Evolutionary conservation across 345 rosid species (phyloP).

Genomic region (Corchorus olitorius): DNA sequence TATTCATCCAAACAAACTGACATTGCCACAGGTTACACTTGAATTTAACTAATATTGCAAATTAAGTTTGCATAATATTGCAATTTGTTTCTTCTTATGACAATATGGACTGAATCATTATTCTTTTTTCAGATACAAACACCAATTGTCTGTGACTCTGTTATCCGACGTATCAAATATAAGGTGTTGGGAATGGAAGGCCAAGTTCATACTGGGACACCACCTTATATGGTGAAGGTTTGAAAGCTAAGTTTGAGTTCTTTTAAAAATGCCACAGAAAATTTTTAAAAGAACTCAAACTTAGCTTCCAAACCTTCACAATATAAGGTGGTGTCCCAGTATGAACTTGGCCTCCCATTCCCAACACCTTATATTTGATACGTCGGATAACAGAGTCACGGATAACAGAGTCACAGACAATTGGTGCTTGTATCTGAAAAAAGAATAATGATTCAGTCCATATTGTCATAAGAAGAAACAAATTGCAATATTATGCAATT

Average conservation of each 20-base stretch:
- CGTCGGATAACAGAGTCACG: no score
- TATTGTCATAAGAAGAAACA: background rate
- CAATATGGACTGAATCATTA: background rate
- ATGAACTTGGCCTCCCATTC: constrained; percentile 96
- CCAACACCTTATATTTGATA: constrained; percentile 87
- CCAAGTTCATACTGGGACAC: constrained; percentile 96
- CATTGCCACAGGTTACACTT: no score
- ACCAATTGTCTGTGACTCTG: constrained; percentile 93
- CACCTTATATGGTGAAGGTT: constrained; percentile 94
- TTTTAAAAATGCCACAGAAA: background rate
- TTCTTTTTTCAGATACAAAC: constrained; percentile 82
- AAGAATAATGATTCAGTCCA: background rate
- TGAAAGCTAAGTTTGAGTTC: constrained; percentile 14
- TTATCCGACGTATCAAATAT: no score
- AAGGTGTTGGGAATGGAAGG: constrained; percentile 94
- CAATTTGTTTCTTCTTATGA: background rate
- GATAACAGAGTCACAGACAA: constrained; percentile 91
- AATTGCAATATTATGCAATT: background rate
- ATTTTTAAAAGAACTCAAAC: background rate
- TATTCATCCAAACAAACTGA: no score
- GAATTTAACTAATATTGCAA: background rate
- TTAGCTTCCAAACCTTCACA: constrained; percentile 64
- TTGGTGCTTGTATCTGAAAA: constrained; percentile 96
- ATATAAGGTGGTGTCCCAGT: constrained; percentile 96
- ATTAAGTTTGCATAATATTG: background rate